Evolutionary conservation across 2,329 filamentous ascomycete species (phyloP), one percentile per base, ranked within the genome.

Genomic region (Aspergillus awamori): DNA sequence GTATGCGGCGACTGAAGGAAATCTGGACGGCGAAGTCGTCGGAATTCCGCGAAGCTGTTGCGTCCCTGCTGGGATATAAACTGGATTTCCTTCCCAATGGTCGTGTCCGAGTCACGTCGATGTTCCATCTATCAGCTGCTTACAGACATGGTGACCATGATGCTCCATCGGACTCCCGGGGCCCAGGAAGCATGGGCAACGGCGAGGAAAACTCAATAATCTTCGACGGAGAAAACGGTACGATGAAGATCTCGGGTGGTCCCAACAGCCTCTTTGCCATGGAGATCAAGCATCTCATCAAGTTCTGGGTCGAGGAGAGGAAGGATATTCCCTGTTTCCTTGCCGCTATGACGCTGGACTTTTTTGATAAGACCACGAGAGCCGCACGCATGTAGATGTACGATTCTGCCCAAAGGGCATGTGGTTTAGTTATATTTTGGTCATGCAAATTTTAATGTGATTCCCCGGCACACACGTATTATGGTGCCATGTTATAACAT

Each of bases 81-180:
- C 87, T 98, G 11, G 93, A 95, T 33, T 98, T 99, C 75, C 89
- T 97, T 74, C 93, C 93, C n/a, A 97, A 97, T 75, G 95, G 95
- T 45, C 94, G 96, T 71, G 96, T 97, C 78, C 89, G 92, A 33
- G 92, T 97, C 22, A 96, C 94, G 58, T 90, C 86, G 62, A 90
- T 94, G 66, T 96, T 94, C 73, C 91, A 90, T 73, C 89, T 93
- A 0, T 88, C 86, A 2, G 77, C 78, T 63, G 76, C 75, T 10
- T 80, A 80, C 59, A 68, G 77, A 53, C 77, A 79, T 53, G 77
- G 77, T 8, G 74, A 77, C 57, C 58, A 66, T 1, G 79, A 86
- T 75, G 73, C 83, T 6, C 87, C 90, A 58, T 88, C 90, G 71
- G 87, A 92, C 74, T 70, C 74, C 7, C 64, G 69, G 15, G 77